Conservation (phyloP, 176 grass and related monocot species). For the Cenchrus americanus region DNA sequence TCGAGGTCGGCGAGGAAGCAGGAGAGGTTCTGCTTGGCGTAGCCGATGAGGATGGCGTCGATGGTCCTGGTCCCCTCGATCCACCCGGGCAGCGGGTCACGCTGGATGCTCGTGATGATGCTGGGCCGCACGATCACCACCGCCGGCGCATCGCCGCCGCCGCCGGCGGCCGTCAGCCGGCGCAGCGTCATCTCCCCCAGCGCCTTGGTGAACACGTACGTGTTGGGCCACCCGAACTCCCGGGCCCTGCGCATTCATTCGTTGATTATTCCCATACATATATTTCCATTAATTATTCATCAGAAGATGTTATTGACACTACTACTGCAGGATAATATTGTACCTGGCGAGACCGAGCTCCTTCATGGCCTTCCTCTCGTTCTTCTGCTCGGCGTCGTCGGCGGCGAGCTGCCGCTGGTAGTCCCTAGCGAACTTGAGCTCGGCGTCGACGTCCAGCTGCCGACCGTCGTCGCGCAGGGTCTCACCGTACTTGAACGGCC, state of each 20-base stretch:
- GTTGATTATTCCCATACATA: no score
- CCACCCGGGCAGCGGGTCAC: conserved; percentile 79
- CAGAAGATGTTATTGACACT: no score
- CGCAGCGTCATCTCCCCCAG: conserved; percentile 81
- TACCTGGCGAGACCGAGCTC: conserved; percentile 72
- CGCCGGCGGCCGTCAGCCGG: not conserved
- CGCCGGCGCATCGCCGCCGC: conserved; percentile 1
- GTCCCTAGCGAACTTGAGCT: conserved; percentile 52
- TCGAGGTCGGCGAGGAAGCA: conserved; percentile 82
- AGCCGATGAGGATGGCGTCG: conserved; percentile 70
- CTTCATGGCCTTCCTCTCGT: conserved; percentile 72
- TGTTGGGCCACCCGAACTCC: conserved; percentile 88
- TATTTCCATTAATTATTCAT: no score
- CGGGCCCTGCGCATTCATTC: conserved; percentile 48
- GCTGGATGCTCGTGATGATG: conserved; percentile 79
- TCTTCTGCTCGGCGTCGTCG: conserved; percentile 24
- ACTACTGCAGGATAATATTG: no score
- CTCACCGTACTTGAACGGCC: conserved; percentile 54
- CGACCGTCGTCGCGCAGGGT: conserved; percentile 49
- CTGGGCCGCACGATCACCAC: conserved; percentile 71
- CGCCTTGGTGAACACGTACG: conserved; percentile 94
- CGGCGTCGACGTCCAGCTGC: conserved; percentile 59
- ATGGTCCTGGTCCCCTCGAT: conserved; percentile 71
- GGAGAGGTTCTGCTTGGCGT: conserved; percentile 71
- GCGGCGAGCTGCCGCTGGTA: conserved; percentile 44